phyloP scores from a whole-genome alignment of 1,284 basidiomycete species.

The Gomphus sp. region DNA sequence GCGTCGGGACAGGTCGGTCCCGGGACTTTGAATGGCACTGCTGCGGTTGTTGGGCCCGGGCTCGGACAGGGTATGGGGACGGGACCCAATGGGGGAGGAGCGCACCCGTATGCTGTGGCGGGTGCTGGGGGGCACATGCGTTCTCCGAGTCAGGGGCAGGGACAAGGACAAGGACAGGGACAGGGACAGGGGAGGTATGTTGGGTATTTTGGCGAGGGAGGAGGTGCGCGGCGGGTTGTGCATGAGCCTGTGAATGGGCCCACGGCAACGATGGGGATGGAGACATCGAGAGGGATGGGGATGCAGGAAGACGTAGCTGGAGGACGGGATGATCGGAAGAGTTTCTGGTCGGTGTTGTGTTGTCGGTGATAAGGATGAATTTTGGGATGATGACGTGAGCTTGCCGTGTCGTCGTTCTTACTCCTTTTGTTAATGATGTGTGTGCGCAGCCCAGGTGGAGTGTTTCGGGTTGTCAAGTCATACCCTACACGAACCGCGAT shows the following conservation, averaged over 20 bases:
- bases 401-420: too few species aligned
- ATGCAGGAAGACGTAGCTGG: conserved; percentile 30
- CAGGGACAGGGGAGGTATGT: too few species aligned
- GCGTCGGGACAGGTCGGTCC: conserved; percentile 4
- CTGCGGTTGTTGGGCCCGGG: conserved; percentile 34
- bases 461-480: too few species aligned
- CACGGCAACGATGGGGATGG: conserved; percentile 45
- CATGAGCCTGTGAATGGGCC: conserved; percentile 22
- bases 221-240: conserved; percentile 3
- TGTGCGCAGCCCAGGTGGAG: too few species aligned
- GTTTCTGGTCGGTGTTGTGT: conserved; percentile 40
- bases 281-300: conserved; percentile 41
- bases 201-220: conserved; percentile 1
- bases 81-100: conserved; percentile 23
- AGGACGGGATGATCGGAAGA: conserved; percentile 26
- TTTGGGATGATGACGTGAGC: too few species aligned
- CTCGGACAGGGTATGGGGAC: conserved; percentile 50
- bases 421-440: too few species aligned
- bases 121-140: conserved; percentile 9
- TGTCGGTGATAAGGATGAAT: conserved; percentile 23
- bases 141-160: neutral
- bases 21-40: neutral
- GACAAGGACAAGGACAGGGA: neutral
- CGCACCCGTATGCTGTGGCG: conserved; percentile 14
- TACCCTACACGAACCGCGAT: too few species aligned